These are phyloP conservation scores for Lasiosphaeria hispida DNA, from an alignment of 495 filamentous ascomycete genomes.

Conservation along the genomic window DNA sequence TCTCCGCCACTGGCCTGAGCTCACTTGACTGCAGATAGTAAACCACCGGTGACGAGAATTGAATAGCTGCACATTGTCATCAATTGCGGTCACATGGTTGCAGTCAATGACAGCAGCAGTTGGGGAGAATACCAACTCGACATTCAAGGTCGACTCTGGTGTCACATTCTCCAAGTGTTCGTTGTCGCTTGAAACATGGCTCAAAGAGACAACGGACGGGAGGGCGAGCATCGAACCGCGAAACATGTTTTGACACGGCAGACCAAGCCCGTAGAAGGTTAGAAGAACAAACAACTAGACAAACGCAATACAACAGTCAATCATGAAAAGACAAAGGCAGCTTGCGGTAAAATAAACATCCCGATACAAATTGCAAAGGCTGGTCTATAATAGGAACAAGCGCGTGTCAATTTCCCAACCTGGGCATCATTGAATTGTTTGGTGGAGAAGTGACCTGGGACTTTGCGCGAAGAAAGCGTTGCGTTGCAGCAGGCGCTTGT, in stretches of 20 bases:
- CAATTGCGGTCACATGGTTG: too few relatives aligned
- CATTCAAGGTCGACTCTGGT: too few relatives aligned
- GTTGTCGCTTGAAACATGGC: neutral
- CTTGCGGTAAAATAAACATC: neutral
- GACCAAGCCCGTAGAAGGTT: neutral
- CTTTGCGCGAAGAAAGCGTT: neutral
- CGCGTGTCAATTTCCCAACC: slow-evolving; percentile 16
- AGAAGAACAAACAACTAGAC: neutral
- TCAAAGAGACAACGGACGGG: neutral
- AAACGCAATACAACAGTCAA: neutral
- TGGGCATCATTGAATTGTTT: slow-evolving; percentile 4
- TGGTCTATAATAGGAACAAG: slow-evolving; percentile 11
- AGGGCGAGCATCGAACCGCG: neutral
- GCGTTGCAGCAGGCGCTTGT: slow-evolving; percentile 15
- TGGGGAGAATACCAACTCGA: too few relatives aligned
- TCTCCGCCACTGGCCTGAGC: too few relatives aligned
- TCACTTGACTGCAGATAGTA: too few relatives aligned
- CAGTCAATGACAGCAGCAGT: too few relatives aligned
- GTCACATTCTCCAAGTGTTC: too few relatives aligned
- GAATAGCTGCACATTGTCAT: too few relatives aligned
- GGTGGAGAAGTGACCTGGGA: slow-evolving; percentile 8
- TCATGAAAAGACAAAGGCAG: neutral
- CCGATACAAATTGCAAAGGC: neutral
- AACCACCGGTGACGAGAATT: too few relatives aligned
- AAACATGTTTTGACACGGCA: neutral